Evolutionary conservation across 345 rosid species (phyloP).

Genomic region (Eucalyptus marginata): DNA sequence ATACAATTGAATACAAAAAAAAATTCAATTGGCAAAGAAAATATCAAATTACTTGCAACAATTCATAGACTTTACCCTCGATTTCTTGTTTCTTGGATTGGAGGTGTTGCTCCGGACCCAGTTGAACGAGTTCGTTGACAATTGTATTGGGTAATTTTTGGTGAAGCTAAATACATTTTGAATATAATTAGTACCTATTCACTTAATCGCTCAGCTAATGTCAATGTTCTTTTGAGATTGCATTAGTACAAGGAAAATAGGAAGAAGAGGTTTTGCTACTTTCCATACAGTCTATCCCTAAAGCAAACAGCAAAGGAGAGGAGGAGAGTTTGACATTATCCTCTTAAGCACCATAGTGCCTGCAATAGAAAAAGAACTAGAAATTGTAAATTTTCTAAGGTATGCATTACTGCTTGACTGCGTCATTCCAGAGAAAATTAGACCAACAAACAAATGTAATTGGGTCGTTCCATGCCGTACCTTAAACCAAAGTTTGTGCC

Average conservation of each 20-base stretch:
- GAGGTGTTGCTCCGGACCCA: accelerated
- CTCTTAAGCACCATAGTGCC: not conserved
- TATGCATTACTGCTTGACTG: not conserved
- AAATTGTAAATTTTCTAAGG: not conserved
- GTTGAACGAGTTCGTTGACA: not conserved
- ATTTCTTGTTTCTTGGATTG: not conserved
- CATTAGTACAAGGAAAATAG: not conserved
- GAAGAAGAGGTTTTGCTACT: not conserved
- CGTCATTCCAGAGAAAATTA: not conserved
- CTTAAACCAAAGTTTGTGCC: not conserved
- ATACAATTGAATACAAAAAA: not conserved
- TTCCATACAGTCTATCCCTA: not conserved
- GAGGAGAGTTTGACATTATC: not conserved
- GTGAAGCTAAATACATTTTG: not conserved
- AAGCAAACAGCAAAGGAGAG: not conserved
- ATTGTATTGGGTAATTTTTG: not conserved
- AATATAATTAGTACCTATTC: not conserved
- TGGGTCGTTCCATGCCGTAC: not conserved
- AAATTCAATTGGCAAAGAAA: not conserved
- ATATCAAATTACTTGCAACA: not conserved
- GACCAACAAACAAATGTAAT: not conserved
- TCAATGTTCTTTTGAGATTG: not conserved
- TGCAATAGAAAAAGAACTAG: not conserved
- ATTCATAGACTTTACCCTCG: not conserved
- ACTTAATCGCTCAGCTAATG: not conserved